Evolutionary conservation across 192 early-diverging fungal genomes (phyloP).

Genomic region (Pilobolus umbonatus): DNA sequence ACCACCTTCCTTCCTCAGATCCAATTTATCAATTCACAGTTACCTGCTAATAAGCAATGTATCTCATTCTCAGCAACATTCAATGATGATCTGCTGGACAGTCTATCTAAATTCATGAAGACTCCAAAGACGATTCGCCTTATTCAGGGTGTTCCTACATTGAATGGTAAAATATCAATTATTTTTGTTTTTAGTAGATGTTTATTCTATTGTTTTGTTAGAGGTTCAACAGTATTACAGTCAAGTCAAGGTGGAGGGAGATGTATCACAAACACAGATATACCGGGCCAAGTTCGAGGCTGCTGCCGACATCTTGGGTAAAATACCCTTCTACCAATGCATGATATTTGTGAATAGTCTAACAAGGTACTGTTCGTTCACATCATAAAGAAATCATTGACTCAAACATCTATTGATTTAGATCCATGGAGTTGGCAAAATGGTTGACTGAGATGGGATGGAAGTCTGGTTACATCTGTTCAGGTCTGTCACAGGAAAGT

Average conservation of each 20-base stretch:
- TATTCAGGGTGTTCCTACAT: conserved; percentile 40
- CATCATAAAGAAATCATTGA: neutral
- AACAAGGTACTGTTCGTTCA: conserved; percentile 22
- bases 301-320: conserved; percentile 36
- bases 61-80: conserved; percentile 60
- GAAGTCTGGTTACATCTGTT: conserved; percentile 44
- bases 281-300: conserved; percentile 47
- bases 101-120: conserved; percentile 35
- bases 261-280: conserved; percentile 25
- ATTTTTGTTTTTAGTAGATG: neutral
- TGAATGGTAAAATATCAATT: conserved; percentile 38
- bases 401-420: neutral
- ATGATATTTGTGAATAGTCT: conserved; percentile 57
- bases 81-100: conserved; percentile 38
- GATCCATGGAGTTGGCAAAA: conserved; percentile 43
- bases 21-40: conserved; percentile 32
- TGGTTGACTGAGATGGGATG: conserved; percentile 47
- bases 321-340: conserved; percentile 55
- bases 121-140: conserved; percentile 48
- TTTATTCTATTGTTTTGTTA: conserved; percentile 16
- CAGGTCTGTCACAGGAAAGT: conserved; percentile 40
- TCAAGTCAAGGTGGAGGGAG: too few relatives aligned
- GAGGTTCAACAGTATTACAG: conserved; percentile 52
- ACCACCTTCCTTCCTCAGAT: conserved; percentile 39
- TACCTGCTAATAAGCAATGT: conserved; percentile 44